Conservation (phyloP, 106 monocot species). For the Chionographis japonica region DNA sequence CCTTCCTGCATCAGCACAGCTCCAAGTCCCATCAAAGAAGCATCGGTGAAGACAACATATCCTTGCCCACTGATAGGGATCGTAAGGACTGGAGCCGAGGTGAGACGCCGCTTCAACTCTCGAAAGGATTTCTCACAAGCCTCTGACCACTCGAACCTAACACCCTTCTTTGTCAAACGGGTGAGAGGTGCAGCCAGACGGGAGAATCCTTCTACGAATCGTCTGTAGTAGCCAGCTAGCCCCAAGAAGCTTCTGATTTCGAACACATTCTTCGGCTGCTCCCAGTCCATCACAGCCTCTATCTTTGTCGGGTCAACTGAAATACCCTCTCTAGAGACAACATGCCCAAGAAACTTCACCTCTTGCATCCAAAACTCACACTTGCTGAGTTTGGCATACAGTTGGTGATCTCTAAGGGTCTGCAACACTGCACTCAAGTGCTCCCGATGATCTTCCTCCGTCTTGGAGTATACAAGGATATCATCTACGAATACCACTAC, state of each 20-base stretch:
- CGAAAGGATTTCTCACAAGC: not conserved
- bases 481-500: not conserved
- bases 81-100: too few relatives aligned
- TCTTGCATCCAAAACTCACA: constrained; percentile 1
- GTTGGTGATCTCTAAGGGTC: not conserved
- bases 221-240: not conserved
- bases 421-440: not conserved
- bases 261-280: too few relatives aligned
- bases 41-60: not conserved
- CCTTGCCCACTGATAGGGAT: too few relatives aligned
- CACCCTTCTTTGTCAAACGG: too few relatives aligned
- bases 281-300: not conserved
- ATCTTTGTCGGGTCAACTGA: not conserved
- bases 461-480: too few relatives aligned
- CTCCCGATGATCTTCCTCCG: not conserved
- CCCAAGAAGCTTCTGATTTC: not conserved
- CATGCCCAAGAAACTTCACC: not conserved
- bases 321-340: not conserved
- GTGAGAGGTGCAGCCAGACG: too few relatives aligned
- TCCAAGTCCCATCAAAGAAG: not conserved
- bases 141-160: not conserved
- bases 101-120: too few relatives aligned
- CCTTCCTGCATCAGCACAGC: not conserved
- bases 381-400: constrained; percentile 1
- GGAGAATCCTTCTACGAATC: not conserved